phyloP scores from a whole-genome alignment of 176 grass and related monocot species.

The Rhynchospora pubera region DNA sequence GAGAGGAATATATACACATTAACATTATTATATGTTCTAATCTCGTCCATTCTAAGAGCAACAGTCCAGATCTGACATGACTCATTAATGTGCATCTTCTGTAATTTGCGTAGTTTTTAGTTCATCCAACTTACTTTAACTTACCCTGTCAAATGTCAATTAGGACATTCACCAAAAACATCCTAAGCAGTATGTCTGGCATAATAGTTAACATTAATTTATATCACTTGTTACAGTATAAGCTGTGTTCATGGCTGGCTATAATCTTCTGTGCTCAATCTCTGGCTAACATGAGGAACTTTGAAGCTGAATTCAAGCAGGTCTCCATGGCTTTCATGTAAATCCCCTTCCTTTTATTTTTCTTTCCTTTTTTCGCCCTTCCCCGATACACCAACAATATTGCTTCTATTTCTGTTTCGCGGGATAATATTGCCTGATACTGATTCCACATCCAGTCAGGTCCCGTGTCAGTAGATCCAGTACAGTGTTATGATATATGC shows the following conservation, averaged over 20 bases:
- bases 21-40: too few species aligned
- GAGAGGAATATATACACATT: neutral
- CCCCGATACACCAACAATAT: neutral
- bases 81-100: too few species aligned
- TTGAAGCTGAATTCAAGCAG: constrained; percentile 94
- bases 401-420: neutral
- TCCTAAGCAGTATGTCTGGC: neutral
- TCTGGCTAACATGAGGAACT: constrained; percentile 95
- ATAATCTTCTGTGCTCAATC: constrained; percentile 96
- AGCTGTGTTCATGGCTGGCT: constrained; percentile 88
- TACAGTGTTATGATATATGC: neutral
- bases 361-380: neutral
- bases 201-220: constrained; percentile 9
- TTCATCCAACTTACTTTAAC: neutral
- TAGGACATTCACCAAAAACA: too few species aligned
- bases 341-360: constrained; percentile 19
- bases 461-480: neutral
- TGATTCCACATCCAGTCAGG: neutral
- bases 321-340: constrained; percentile 98
- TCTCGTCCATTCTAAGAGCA: too few species aligned
- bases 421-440: neutral
- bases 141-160: too few species aligned
- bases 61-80: too few species aligned
- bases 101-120: neutral
- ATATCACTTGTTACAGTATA: constrained; percentile 60